Conservation (phyloP, 2,329 filamentous ascomycete species). For the Penicillium sp. region DNA sequence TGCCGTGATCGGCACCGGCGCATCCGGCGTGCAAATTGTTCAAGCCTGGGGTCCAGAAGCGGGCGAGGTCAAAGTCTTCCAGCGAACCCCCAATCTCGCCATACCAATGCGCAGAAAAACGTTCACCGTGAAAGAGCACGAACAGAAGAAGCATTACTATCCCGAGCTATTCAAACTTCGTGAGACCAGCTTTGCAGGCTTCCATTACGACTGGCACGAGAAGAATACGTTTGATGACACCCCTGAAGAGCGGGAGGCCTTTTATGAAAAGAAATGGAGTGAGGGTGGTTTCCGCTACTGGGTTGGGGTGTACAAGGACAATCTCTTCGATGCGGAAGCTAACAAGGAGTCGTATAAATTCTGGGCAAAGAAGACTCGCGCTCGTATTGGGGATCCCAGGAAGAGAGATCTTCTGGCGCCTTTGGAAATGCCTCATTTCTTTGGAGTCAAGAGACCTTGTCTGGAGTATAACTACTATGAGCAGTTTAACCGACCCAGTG, state of each 20-base stretch:
- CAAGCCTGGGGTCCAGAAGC: conserved; percentile 56
- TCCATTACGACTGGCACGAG: conserved; percentile 54
- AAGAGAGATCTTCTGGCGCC: conserved; percentile 53
- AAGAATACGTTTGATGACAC: conserved; percentile 55
- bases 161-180: conserved; percentile 52
- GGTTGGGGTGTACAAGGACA: conserved; percentile 54
- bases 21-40: conserved; percentile 53
- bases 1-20: conserved; percentile 54
- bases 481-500: conserved; percentile 44
- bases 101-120: conserved; percentile 55
- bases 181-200: conserved; percentile 54
- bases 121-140: conserved; percentile 51
- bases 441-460: conserved; percentile 50
- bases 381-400: conserved; percentile 48
- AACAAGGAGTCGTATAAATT: conserved; percentile 55
- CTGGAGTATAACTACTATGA: conserved; percentile 52
- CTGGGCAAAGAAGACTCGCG: conserved; percentile 51
- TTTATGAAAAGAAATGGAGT: conserved; percentile 50
- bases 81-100: conserved; percentile 62
- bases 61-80: conserved; percentile 56
- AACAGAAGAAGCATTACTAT: conserved; percentile 44
- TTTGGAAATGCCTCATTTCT: conserved; percentile 50
- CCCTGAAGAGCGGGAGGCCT: conserved; percentile 47
- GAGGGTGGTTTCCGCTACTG: conserved; percentile 55
- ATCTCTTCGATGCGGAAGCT: conserved; percentile 44